Evolutionary conservation across 2,329 filamentous ascomycete genomes (phyloP).

Genomic region (Capronia americana): DNA sequence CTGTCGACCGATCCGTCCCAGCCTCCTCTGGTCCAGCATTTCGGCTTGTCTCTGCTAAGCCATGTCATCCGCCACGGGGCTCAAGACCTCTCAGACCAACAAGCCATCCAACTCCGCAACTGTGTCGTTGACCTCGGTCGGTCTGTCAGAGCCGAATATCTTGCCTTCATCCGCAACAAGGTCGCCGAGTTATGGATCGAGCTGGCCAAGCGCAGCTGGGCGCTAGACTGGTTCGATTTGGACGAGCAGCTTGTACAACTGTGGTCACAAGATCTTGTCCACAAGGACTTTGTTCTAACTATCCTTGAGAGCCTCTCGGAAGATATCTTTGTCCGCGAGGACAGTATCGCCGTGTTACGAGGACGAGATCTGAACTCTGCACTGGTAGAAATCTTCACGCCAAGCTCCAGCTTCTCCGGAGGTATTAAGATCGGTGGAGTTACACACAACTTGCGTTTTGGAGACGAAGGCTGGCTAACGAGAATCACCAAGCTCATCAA

Average conservation of each 20-base stretch:
- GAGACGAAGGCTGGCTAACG: conserved; percentile 84
- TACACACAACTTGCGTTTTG: conserved; percentile 73
- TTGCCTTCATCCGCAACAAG: conserved; percentile 87
- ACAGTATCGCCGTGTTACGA: conserved; percentile 80
- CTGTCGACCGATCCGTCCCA: conserved; percentile 78
- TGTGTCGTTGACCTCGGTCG: conserved; percentile 83
- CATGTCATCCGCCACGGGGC: conserved; percentile 87
- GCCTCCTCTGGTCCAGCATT: conserved; percentile 85
- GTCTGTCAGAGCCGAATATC: conserved; percentile 73
- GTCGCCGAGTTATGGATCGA: conserved; percentile 94
- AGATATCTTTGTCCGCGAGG: conserved; percentile 90
- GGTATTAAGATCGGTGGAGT: conserved; percentile 74
- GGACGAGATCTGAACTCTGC: conserved; percentile 85
- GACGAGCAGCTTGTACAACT: conserved; percentile 80
- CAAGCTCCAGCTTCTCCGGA: conserved; percentile 74
- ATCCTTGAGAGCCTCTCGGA: conserved; percentile 92
- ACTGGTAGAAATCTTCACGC: conserved; percentile 92
- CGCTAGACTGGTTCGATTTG: conserved; percentile 93
- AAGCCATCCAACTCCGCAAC: conserved; percentile 71
- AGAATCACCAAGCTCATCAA: conserved; percentile 76
- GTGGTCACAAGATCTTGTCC: conserved; percentile 69
- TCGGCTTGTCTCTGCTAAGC: conserved; percentile 89
- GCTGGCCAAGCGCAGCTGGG: conserved; percentile 91
- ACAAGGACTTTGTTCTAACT: conserved; percentile 86
- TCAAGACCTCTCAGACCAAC: conserved; percentile 71